Evolutionary conservation across 495 filamentous ascomycete genomes (phyloP).

Genomic region (Letharia lupina): DNA sequence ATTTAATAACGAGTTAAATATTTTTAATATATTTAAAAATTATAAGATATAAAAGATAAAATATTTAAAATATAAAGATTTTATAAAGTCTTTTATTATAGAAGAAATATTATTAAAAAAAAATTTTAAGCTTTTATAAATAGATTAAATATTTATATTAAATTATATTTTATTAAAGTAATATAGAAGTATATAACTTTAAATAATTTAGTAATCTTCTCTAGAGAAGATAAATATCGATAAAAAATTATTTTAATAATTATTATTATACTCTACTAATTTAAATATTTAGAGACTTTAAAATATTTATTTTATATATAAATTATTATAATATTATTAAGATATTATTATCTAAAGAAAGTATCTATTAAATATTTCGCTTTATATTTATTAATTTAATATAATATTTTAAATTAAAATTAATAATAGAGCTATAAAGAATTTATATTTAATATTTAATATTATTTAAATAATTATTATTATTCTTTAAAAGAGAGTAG

Average conservation of each 20-base stretch:
- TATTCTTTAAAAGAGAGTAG: neutral
- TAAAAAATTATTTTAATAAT: too few species aligned
- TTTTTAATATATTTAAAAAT: neutral
- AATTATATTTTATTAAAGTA: too few species aligned
- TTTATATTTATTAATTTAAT: neutral
- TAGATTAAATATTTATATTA: too few species aligned
- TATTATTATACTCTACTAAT: too few species aligned
- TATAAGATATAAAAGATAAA: neutral
- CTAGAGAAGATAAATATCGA: neutral
- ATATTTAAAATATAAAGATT: neutral
- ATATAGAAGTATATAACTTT: too few species aligned
- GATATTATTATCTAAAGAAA: too few species aligned
- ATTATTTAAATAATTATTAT: neutral
- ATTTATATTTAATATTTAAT: neutral
- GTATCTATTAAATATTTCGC: too few species aligned
- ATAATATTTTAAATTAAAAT: neutral
- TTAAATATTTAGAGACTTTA: too few species aligned
- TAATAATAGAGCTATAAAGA: neutral
- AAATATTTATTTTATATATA: too few species aligned
- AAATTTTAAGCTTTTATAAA: too few species aligned
- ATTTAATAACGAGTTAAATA: too few species aligned
- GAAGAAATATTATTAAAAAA: neutral
- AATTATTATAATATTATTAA: too few species aligned
- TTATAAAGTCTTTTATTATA: neutral
- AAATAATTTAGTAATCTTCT: neutral